Evolutionary conservation across 2,329 filamentous ascomycete species (phyloP), one percentile per base, ranked within the genome.

Genomic region (Talaromyces sp.): DNA sequence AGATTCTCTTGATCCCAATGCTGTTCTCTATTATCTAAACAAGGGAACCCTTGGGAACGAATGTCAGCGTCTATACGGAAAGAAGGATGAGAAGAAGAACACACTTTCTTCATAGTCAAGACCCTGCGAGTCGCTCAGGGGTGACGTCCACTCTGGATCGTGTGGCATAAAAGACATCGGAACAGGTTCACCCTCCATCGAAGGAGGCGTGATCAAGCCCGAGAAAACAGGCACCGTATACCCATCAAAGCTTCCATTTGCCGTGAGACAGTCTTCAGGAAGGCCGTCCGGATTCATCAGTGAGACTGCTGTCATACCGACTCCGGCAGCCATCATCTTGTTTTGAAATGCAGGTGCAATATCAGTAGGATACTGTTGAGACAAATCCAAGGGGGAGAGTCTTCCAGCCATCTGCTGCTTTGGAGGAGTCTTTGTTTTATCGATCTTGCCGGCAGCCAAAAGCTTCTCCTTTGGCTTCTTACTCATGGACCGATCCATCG

Each of bases 161-260:
- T 33, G n/a, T 17, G 30, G 36, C 30, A 53, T 22, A 15, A 55
- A 53, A 25, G 57, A 44, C 19, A 59, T 32, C 33, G 57, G 56
- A 10, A 60, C 60, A 4, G 51, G 62, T 15, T 62, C 62, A 30
- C 44, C 53, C 3, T 64, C 62, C 44, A 53, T 54, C 2, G 62
- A 62, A 28, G 62, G 62, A 22, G 62, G 62, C 10, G 62, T 64
- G 51, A 64, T 52, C 42, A 64, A 52, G 1, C 62, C 62, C 17
- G 60, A 62, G 36, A 60, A 64, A 3, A 56, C 10, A 7, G 54
- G 51, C 4, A 54, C 53, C 28, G 32, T 28, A 28, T 55, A 52
- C 32, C 56, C 42, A n/a, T 58, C 58, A 58, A 61, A 59, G 2
- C 55, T 47, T n/a, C 28, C 32, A 44, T 57, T 57, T 19, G 27